Percentiles rank a stretch among this genome's conserved stretches.
These are phyloP conservation scores for Rhizopus arrhizus DNA, from an alignment of 371 early-diverging fungal genomes.

Conservation along the genomic window DNA sequence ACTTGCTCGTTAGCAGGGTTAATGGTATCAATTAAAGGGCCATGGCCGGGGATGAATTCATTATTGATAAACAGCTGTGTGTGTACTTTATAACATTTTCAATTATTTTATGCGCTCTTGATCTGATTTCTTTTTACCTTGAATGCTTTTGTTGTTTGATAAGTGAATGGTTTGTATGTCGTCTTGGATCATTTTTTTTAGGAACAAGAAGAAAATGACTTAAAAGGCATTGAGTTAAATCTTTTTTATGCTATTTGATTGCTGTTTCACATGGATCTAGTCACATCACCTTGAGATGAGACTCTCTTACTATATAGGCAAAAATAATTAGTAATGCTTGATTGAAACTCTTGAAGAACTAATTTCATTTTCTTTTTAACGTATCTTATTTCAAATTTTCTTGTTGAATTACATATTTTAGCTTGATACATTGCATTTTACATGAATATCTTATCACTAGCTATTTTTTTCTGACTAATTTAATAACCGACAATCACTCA, in stretches of 20 bases:
- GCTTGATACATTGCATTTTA: too few species aligned
- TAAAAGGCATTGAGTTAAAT: background rate
- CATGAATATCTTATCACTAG: too few species aligned
- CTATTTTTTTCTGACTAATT: background rate
- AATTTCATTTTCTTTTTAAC: background rate
- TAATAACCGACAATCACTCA: background rate
- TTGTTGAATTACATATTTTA: too few species aligned
- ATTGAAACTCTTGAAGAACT: background rate
- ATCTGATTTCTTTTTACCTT: conserved; percentile 19
- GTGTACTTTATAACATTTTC: conserved; percentile 27
- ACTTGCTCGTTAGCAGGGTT: conserved; percentile 77
- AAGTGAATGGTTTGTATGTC: conserved; percentile 31
- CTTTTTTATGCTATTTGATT: background rate
- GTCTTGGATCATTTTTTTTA: conserved; percentile 25
- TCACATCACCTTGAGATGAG: too few species aligned
- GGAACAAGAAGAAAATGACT: conserved; percentile 1
- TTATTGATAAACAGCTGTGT: conserved; percentile 74
- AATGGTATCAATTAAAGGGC: conserved; percentile 56
- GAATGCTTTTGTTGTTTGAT: conserved; percentile 21
- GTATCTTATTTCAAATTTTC: too few species aligned
- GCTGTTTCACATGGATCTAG: background rate
- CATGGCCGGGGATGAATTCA: conserved; percentile 69
- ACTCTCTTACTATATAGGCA: too few species aligned
- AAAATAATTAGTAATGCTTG: too few species aligned
- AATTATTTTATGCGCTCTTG: too few species aligned